A percentile compares a stretch with the other conserved stretches of the same genome.
Conservation (phyloP, 225 moss, liverwort and hornwort species). For the Asterella californica region DNA sequence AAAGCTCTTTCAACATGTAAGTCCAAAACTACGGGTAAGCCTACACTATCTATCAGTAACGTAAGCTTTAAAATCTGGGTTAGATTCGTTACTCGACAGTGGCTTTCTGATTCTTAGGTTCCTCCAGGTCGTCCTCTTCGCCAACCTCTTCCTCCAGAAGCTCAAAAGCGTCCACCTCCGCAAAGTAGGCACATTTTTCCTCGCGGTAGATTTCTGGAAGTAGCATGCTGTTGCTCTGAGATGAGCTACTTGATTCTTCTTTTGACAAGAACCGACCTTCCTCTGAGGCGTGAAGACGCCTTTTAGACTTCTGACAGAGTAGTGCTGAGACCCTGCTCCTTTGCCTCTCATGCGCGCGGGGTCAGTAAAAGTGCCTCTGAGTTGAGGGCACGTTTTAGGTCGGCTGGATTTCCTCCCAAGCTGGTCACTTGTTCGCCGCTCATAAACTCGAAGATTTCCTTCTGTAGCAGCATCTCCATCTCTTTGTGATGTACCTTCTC, state of each 20-base stretch:
- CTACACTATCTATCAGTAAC: too few relatives aligned
- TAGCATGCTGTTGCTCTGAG: background rate
- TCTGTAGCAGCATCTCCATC: background rate
- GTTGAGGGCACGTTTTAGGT: constrained; percentile 13
- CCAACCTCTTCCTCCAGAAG: constrained; percentile 8
- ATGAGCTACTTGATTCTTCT: background rate
- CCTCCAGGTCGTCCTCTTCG: constrained; percentile 6
- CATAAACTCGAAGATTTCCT: constrained; percentile 4
- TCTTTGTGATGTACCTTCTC: background rate
- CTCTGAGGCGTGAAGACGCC: background rate
- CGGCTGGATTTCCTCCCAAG: background rate
- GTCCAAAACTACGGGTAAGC: too few relatives aligned
- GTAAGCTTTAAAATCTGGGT: too few relatives aligned
- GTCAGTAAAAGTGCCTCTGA: background rate
- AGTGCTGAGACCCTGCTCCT: background rate
- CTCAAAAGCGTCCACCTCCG: constrained; percentile 19
- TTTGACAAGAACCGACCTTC: background rate
- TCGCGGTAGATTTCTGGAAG: constrained; percentile 6
- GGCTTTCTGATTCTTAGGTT: background rate
- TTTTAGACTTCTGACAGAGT: background rate
- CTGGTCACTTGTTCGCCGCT: constrained; percentile 10
- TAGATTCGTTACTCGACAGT: background rate
- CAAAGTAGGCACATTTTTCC: constrained; percentile 18
- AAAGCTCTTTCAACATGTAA: too few relatives aligned
- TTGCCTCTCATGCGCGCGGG: background rate